A percentile compares a stretch with the other conserved stretches of the same genome.
These are phyloP conservation scores for Golubevia pallescens DNA, from an alignment of 1,284 basidiomycete species.

Conservation along the genomic window DNA sequence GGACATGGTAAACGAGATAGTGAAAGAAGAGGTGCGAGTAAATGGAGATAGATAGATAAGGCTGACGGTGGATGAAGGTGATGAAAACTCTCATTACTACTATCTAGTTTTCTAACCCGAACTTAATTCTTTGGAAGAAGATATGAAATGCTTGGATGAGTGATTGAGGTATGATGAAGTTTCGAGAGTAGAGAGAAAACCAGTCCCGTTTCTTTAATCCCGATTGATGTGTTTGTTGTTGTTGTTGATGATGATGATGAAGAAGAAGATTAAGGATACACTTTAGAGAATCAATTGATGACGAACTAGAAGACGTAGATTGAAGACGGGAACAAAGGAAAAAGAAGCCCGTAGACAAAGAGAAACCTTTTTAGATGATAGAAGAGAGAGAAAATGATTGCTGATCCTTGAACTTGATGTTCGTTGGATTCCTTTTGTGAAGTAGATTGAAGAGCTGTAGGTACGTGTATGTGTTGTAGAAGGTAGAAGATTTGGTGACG, in stretches of 20 bases:
- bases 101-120: not conserved
- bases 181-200: too few species aligned
- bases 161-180: too few species aligned
- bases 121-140: too few species aligned
- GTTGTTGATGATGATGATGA: not conserved
- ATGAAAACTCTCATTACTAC: not conserved
- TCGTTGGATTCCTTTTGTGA: too few species aligned
- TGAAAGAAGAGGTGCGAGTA: not conserved
- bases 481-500: not conserved
- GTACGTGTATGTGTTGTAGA: not conserved
- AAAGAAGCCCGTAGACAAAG: not conserved
- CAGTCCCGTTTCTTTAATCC: not conserved
- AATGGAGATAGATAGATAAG: not conserved
- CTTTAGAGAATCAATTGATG: not conserved
- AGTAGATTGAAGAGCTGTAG: not conserved
- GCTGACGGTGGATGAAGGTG: not conserved
- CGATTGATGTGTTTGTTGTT: not conserved
- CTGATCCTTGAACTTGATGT: not conserved
- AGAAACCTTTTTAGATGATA: not conserved
- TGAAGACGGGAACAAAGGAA: not conserved
- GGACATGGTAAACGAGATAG: not conserved
- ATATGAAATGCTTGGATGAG: too few species aligned
- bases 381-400: slow-evolving; percentile 1
- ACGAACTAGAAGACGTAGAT: not conserved
- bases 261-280: not conserved